phyloP scores from a whole-genome alignment of 352 stramenopile genomes.

The Phytophthora kernoviae region DNA sequence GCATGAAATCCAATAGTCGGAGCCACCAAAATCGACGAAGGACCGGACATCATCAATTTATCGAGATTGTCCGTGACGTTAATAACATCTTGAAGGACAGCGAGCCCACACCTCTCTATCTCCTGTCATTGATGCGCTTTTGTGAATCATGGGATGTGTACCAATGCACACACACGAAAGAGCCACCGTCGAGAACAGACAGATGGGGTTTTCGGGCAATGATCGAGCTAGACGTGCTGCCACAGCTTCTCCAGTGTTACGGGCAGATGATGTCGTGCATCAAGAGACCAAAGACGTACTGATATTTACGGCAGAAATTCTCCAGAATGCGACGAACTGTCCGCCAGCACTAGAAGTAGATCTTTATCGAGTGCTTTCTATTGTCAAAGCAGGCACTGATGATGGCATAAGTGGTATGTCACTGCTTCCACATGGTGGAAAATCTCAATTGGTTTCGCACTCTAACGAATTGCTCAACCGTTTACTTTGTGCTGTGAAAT shows the following conservation, averaged over 20 bases:
- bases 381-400: slow-evolving; percentile 29
- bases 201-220: slow-evolving; percentile 39
- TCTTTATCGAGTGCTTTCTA: slow-evolving; percentile 39
- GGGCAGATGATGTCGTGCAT: slow-evolving; percentile 17
- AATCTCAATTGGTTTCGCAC: slow-evolving; percentile 32
- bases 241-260: slow-evolving; percentile 42
- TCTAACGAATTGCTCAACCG: slow-evolving; percentile 32
- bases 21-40: slow-evolving; percentile 16
- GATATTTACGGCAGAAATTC: slow-evolving; percentile 32
- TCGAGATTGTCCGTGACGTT: slow-evolving; percentile 16
- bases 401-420: slow-evolving; percentile 1
- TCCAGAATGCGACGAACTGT: slow-evolving; percentile 43
- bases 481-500: slow-evolving; percentile 36
- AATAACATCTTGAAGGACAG: slow-evolving; percentile 27
- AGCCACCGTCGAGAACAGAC: slow-evolving; percentile 19
- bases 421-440: neutral
- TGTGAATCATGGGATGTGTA: slow-evolving; percentile 41
- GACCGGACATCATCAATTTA: slow-evolving; percentile 29
- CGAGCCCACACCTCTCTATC: slow-evolving; percentile 30
- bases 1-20: slow-evolving; percentile 20
- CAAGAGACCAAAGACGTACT: slow-evolving; percentile 34
- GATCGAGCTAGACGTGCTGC: slow-evolving; percentile 33
- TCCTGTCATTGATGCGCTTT: slow-evolving; percentile 36
- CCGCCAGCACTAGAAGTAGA: slow-evolving; percentile 32
- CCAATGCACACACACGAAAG: slow-evolving; percentile 37